These are phyloP conservation scores for Annulohypoxylon nitens DNA, from an alignment of 495 filamentous ascomycete genomes.

Conservation along the genomic window DNA sequence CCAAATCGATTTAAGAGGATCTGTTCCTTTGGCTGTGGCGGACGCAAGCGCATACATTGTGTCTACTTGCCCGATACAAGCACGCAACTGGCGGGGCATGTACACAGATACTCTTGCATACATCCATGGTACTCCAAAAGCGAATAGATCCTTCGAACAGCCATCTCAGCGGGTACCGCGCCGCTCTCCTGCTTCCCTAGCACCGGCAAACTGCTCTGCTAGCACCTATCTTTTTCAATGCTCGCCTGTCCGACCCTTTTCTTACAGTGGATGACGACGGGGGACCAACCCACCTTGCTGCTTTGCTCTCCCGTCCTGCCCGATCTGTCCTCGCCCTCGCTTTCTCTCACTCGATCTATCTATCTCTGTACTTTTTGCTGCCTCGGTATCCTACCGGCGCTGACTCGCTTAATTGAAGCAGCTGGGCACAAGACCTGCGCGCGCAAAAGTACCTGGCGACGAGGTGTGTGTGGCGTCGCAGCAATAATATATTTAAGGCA, in stretches of 20 bases:
- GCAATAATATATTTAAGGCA: constrained; percentile 25
- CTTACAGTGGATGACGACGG: background rate
- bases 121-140: background rate
- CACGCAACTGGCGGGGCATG: background rate
- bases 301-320: constrained; percentile 16
- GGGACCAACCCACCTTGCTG: background rate
- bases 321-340: constrained; percentile 2
- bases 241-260: constrained; percentile 10
- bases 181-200: constrained; percentile 37
- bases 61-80: constrained; percentile 30
- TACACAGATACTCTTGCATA: constrained; percentile 5
- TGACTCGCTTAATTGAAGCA: constrained; percentile 1
- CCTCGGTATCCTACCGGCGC: background rate
- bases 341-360: background rate
- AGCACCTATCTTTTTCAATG: background rate
- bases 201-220: constrained; percentile 27
- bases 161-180: constrained; percentile 27
- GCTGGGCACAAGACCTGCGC: background rate
- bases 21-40: constrained; percentile 19
- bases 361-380: constrained; percentile 6
- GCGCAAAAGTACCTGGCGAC: constrained; percentile 5
- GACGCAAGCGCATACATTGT: constrained; percentile 7
- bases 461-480: constrained; percentile 6
- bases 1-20: constrained; percentile 25
- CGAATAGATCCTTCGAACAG: constrained; percentile 40